Conservation (phyloP, 2,329 filamentous ascomycete species). For the Beauveria sp. region DNA sequence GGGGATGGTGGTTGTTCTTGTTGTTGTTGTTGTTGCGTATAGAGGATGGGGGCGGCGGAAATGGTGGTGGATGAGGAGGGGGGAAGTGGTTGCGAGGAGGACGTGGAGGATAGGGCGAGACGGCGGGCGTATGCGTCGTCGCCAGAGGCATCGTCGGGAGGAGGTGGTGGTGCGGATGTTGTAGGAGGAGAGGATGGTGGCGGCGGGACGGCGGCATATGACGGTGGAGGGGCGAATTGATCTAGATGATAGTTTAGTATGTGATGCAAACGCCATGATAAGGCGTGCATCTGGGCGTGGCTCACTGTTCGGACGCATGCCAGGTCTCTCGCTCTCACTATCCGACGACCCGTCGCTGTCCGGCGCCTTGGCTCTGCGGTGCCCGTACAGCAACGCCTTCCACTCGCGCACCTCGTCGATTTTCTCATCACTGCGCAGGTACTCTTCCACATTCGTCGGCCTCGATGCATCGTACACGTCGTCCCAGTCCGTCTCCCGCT, state of each 20-base stretch:
- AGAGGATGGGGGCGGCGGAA: constrained; percentile 70
- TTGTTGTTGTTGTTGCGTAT: constrained; percentile 32
- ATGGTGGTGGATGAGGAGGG: constrained; percentile 42
- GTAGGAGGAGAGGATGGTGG: constrained; percentile 39
- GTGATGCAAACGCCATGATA: not conserved
- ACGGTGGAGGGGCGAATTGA: constrained; percentile 52
- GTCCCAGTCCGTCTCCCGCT: constrained; percentile 71
- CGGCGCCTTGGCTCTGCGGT: constrained; percentile 46
- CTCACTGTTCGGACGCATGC: constrained; percentile 27
- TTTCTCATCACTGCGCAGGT: constrained; percentile 75
- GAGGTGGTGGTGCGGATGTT: constrained; percentile 36
- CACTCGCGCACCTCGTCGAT: constrained; percentile 74
- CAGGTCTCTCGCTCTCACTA: constrained; percentile 27
- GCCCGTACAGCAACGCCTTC: constrained; percentile 73
- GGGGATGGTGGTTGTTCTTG: constrained; percentile 28
- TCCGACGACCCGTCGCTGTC: constrained; percentile 29
- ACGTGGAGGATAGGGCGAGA: constrained; percentile 48
- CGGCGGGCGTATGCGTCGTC: constrained; percentile 64
- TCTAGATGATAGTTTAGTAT: constrained; percentile 29
- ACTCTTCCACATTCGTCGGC: constrained; percentile 79
- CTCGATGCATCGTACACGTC: constrained; percentile 80
- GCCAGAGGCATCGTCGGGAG: constrained; percentile 53
- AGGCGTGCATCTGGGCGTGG: not conserved
- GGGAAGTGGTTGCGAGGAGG: constrained; percentile 28
- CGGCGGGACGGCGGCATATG: constrained; percentile 50